Evolutionary conservation across 345 rosid genomes (phyloP), one percentile per base, ranked within the genome.

Genomic region (Iberis pinnata): DNA sequence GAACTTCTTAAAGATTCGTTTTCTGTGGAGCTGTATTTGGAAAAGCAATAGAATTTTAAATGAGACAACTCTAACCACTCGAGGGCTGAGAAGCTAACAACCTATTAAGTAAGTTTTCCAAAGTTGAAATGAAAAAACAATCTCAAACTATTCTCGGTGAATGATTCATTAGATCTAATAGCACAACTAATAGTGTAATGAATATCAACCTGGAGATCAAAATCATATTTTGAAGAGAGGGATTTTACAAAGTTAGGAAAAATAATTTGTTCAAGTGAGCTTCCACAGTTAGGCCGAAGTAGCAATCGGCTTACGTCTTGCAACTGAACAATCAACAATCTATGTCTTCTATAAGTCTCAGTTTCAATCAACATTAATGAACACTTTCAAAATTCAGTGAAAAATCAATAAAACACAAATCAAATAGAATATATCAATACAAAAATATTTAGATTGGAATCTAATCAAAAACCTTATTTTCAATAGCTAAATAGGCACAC

Each of bases 281-380:
- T 76, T 20, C 93, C 98, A 63, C 89, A 80, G 73, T 88, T 88
- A 40, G 86, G 58, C 18, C 98, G 96, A 6, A 71, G 60, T 36
- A 92, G 79, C 76, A 92, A 53, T 42, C 89, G 77, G 63, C 79
- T 79, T 37, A 83, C 98, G 75, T 92, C 96, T 93, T 88, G 78
- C 36, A 73, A 32, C 12, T 32, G n/a, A 32, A 32, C 12, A 58
- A 37, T 42, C 49, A 50, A 35, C 22, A 52, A 43, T 51, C 32
- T 18, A 24, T 18, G 6, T 12, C 37, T 20, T 32, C 37, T 2
- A 32, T 9, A 36, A 38, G 46, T n/a, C n/a, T n/a, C n/a, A n/a
- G n/a, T n/a, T n/a, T n/a, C n/a, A n/a, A n/a, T n/a, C n/a, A n/a
- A n/a, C n/a, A n/a, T n/a, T n/a, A n/a, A n/a, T n/a, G n/a, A n/a